Conservation (phyloP, 1,284 basidiomycete genomes). For the Ceratobasidium sp. region DNA sequence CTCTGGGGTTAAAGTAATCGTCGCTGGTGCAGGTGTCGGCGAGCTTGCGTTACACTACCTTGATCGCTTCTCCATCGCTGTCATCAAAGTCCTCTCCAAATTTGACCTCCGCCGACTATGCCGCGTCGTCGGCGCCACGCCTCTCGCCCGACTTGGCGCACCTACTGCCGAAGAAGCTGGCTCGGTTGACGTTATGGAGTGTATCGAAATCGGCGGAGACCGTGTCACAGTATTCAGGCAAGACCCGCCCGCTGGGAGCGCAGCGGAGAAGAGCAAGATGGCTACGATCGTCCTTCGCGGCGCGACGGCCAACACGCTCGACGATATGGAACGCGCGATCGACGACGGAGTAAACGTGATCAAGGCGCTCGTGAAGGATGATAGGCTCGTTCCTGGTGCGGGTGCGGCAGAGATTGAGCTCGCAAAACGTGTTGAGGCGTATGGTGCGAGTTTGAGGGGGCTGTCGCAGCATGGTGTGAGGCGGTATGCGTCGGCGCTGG, state of each 20-base stretch:
- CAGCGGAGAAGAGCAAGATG: conserved; percentile 81
- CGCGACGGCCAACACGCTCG: conserved; percentile 93
- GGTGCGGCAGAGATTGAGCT: conserved; percentile 96
- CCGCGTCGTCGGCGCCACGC: conserved; percentile 95
- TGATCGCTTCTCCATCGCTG: conserved; percentile 92
- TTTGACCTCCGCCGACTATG: conserved; percentile 96
- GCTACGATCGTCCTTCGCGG: conserved; percentile 97
- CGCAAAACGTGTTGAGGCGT: conserved; percentile 84
- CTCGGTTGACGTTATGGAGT: conserved; percentile 94
- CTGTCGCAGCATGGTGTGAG: conserved; percentile 95
- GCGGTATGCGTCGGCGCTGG: conserved; percentile 90
- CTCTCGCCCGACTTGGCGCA: conserved; percentile 94
- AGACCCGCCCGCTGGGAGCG: conserved; percentile 68
- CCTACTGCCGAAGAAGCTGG: conserved; percentile 98
- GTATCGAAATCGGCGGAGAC: conserved; percentile 97
- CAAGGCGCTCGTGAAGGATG: conserved; percentile 93
- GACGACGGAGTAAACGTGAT: conserved; percentile 99
- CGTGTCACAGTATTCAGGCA: conserved; percentile 97
- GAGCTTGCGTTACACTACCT: conserved; percentile 98
- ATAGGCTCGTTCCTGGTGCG: conserved; percentile 92
- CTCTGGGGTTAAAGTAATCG: conserved; percentile 93
- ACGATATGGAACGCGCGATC: conserved; percentile 95
- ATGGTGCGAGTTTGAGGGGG: conserved; percentile 91
- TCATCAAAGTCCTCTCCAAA: conserved; percentile 97
- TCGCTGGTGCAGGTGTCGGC: conserved; percentile 93